Conservation (phyloP, 768 basidiomycete species). For the Trametes villosa region DNA sequence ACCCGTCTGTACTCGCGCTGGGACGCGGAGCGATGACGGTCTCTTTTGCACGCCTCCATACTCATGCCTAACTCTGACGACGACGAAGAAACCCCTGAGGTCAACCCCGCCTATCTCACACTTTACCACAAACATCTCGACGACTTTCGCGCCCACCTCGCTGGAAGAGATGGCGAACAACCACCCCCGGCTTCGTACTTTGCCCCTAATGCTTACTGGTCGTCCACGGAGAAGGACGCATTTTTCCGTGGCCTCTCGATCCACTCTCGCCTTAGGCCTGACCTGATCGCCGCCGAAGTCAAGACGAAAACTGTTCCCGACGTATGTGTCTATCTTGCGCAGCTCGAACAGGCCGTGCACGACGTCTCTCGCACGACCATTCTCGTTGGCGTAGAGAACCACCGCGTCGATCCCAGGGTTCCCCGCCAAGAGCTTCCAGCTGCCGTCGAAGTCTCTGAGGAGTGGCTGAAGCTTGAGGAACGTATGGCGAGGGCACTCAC, state of each 20-base stretch:
- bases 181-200: slow-evolving; percentile 41
- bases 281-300: slow-evolving; percentile 73
- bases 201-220: slow-evolving; percentile 55
- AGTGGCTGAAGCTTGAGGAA: slow-evolving; percentile 57
- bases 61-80: slow-evolving; percentile 22
- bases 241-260: slow-evolving; percentile 75
- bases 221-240: slow-evolving; percentile 61
- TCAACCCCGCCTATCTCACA: slow-evolving; percentile 28
- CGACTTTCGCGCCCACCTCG: slow-evolving; percentile 42
- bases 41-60: neutral
- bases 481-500: slow-evolving; percentile 39
- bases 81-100: slow-evolving; percentile 11
- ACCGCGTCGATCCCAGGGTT: slow-evolving; percentile 8
- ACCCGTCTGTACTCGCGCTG: neutral
- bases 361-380: slow-evolving; percentile 26
- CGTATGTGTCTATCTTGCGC: slow-evolving; percentile 67
- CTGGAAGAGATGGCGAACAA: slow-evolving; percentile 37
- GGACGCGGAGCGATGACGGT: slow-evolving; percentile 15
- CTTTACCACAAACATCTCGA: slow-evolving; percentile 42
- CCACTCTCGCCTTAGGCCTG: slow-evolving; percentile 74
- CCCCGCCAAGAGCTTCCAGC: slow-evolving; percentile 43
- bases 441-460: slow-evolving; percentile 55
- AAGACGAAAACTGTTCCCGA: slow-evolving; percentile 68
- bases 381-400: slow-evolving; percentile 6
- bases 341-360: slow-evolving; percentile 42